These are phyloP conservation scores for Davidsoniella australis DNA, from an alignment of 2,329 filamentous ascomycete genomes.

Conservation along the genomic window DNA sequence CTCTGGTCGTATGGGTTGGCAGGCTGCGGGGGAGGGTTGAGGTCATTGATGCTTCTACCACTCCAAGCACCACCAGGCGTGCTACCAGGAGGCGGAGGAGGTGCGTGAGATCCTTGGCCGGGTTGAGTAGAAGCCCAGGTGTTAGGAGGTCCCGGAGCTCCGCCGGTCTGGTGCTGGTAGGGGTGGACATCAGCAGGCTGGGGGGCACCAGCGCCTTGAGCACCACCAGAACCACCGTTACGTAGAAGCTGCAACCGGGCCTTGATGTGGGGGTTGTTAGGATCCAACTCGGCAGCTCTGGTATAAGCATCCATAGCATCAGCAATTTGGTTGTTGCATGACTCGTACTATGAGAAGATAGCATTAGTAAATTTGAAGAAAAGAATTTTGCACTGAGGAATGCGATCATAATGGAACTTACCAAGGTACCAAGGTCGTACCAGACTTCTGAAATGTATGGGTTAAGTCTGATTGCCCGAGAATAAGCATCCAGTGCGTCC, in stretches of 20 bases:
- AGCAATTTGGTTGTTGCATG: constrained; percentile 95
- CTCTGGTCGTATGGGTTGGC: constrained; percentile 68
- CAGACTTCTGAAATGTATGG: constrained; percentile 98
- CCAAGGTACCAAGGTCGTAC: constrained; percentile 93
- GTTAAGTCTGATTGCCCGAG: constrained; percentile 86
- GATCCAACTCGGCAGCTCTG: constrained; percentile 84
- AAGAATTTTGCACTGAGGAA: constrained; percentile 15
- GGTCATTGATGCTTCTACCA: constrained; percentile 32
- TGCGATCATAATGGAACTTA: constrained; percentile 32
- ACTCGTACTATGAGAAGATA: constrained; percentile 55
- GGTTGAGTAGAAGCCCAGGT: constrained; percentile 74
- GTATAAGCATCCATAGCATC: constrained; percentile 94
- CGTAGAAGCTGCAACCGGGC: constrained; percentile 79
- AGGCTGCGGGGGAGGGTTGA: constrained; percentile 59
- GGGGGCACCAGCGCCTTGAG: constrained; percentile 52
- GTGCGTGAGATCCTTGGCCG: constrained; percentile 32
- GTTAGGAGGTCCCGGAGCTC: constrained; percentile 66
- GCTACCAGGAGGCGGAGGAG: constrained; percentile 27
- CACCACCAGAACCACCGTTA: constrained; percentile 56
- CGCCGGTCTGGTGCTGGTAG: constrained; percentile 74
- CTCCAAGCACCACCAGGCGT: constrained; percentile 34
- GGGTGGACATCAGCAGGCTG: constrained; percentile 92
- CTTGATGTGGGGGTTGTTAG: constrained; percentile 88
- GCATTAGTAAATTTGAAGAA: constrained; percentile 2
- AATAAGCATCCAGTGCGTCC: constrained; percentile 93